Base-by-base conservation (phyloP, 2,329 filamentous ascomycete species). In the Scedosporium minutisporum region DNA sequence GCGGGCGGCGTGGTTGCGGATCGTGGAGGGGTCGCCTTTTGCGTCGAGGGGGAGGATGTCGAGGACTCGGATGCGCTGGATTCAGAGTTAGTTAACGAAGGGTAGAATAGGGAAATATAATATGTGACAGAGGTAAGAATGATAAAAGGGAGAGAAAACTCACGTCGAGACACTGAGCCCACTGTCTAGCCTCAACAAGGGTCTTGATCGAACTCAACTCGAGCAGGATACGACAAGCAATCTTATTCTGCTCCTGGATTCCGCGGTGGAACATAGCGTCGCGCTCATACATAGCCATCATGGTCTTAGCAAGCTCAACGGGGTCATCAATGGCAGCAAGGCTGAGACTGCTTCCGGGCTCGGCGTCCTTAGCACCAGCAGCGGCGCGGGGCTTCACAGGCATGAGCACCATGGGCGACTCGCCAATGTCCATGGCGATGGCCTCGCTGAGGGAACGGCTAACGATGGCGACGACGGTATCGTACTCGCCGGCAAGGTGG, bases 401-500 rank as follows among this genome's bases (percentile, higher is more conserved):
- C 74, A 92, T 86, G 59, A 96, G 78, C 51, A 87, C 87, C 74
- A 93, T 81, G 18, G 88, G 86, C 64, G 91, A 87, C 68, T 95
- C 88, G 61, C 91, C 92, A 68, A 96, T 83, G 69, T 96, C 92
- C 10, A 93, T 82, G 12, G 91, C 88, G 64, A 97, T 87, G 55
- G 91, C 90, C 74, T 97, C 92, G 63, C 93, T 96, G 42, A 99
- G 81, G 3, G 93, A 89, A 46, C 92, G 88, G 75, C 93, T 96
- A 70, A 97, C 85, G 67, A 97, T 93, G 27, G 84, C 80, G 53
- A 97, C 86, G n/a, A 97, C 96, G 62, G 87, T 92, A 73, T 99
- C 92, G 72, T 96, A 97, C 73, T 99, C 93, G 70, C 91, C 91
- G 0, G 95, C 93, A 53, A 99, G 81, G 73, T 99, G 93, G 74